These are phyloP conservation scores for Wickerhamiella dianesei DNA, from an alignment of 805 yeast genomes.

Conservation along the genomic window DNA sequence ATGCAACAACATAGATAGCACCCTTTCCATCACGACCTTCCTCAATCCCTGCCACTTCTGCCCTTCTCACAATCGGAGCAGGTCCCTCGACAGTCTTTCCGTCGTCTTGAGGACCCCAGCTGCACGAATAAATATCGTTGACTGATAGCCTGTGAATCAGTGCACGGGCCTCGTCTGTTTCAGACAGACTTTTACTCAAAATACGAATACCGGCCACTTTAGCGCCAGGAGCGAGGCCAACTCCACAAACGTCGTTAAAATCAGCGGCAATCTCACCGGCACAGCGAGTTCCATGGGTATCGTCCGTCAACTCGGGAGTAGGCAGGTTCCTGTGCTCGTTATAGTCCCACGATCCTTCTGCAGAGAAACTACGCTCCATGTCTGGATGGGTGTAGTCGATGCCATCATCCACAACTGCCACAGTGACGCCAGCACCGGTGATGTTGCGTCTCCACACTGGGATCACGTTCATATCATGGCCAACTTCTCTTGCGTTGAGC, in stretches of 20 bases:
- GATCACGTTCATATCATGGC: constrained; percentile 75
- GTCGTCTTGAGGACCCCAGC: constrained; percentile 97
- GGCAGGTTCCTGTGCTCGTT: constrained; percentile 67
- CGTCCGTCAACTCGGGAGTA: constrained; percentile 65
- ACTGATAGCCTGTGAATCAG: constrained; percentile 64
- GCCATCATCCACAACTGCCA: constrained; percentile 92
- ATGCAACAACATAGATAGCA: constrained; percentile 83
- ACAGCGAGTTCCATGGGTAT: constrained; percentile 92
- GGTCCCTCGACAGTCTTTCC: constrained; percentile 83
- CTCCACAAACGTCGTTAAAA: constrained; percentile 74
- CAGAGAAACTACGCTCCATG: constrained; percentile 43
- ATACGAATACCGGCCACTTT: constrained; percentile 84
- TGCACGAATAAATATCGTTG: constrained; percentile 90
- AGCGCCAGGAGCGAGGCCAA: constrained; percentile 86
- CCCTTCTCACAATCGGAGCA: constrained; percentile 58
- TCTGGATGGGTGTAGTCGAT: constrained; percentile 71
- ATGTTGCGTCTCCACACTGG: constrained; percentile 73
- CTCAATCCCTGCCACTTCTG: constrained; percentile 70
- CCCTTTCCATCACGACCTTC: constrained; percentile 77
- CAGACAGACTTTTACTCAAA: constrained; percentile 61
- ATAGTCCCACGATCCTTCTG: constrained; percentile 85
- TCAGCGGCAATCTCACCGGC: constrained; percentile 95
- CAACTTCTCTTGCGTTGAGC: constrained; percentile 56
- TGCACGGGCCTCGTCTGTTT: constrained; percentile 86
- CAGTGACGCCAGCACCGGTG: constrained; percentile 69